phyloP scores from a whole-genome alignment of 2,329 filamentous ascomycete species.

The Arthrobotrys musiformis region DNA sequence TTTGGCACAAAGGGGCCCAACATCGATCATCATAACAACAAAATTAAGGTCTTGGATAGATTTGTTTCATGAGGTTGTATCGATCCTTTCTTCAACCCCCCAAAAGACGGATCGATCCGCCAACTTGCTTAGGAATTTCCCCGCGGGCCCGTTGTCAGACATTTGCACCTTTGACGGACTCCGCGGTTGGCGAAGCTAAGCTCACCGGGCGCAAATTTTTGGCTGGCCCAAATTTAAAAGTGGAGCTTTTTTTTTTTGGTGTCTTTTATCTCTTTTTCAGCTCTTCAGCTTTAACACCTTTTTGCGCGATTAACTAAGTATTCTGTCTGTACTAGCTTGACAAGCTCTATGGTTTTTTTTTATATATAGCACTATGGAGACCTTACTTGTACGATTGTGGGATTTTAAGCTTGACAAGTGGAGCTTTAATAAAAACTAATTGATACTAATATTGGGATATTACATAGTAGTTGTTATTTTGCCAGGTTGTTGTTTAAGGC shows the following conservation, averaged over 20 bases:
- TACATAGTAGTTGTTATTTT: not conserved
- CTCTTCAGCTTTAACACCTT: not conserved
- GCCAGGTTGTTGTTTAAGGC: not conserved
- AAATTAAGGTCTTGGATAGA: constrained; percentile 12
- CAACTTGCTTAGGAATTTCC: constrained; percentile 16
- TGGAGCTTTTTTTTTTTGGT: not conserved
- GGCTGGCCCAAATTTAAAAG: not conserved
- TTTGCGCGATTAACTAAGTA: constrained; percentile 19
- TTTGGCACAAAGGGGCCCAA: not conserved
- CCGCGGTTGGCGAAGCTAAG: constrained; percentile 18
- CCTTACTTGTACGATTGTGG: constrained; percentile 3
- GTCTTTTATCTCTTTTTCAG: not conserved
- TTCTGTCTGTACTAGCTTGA: constrained; percentile 1
- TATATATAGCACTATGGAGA: not conserved
- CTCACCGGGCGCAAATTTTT: not conserved
- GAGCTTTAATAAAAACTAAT: not conserved
- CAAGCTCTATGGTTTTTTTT: not conserved
- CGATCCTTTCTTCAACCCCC: constrained; percentile 13
- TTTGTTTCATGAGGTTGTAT: constrained; percentile 25
- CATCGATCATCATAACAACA: constrained; percentile 6
- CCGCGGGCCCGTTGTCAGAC: constrained; percentile 4
- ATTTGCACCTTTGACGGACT: constrained; percentile 1
- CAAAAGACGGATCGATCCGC: constrained; percentile 22
- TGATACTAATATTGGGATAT: constrained; percentile 27
- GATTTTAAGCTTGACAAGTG: constrained; percentile 20